phyloP scores from a whole-genome alignment of 1,284 basidiomycete species.

The Trichosporon sp. region DNA sequence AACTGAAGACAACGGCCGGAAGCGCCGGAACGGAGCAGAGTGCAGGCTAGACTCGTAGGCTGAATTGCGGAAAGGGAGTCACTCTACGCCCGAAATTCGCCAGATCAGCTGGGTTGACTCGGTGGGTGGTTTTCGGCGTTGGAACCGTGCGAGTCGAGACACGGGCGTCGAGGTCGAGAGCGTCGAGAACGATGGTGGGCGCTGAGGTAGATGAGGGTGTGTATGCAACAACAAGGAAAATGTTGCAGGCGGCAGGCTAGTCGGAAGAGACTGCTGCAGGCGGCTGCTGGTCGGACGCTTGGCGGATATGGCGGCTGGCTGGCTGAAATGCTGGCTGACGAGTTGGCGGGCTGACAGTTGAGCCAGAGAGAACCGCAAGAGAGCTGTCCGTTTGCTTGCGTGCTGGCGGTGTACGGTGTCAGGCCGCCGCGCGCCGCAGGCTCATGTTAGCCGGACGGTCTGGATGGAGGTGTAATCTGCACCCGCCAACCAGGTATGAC shows the following conservation, averaged over 20 bases:
- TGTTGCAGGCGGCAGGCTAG: neutral
- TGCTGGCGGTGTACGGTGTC: neutral
- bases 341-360: neutral
- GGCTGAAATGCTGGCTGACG: neutral
- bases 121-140: neutral
- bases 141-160: neutral
- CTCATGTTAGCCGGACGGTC: neutral
- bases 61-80: conserved; percentile 8
- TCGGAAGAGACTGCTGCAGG: neutral
- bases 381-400: neutral
- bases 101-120: neutral
- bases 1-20: neutral
- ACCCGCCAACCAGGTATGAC: conserved; percentile 14
- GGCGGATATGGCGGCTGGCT: neutral
- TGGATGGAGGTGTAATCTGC: conserved; percentile 4
- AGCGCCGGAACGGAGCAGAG: conserved; percentile 3
- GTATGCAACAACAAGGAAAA: neutral
- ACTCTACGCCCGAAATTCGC: conserved; percentile 5
- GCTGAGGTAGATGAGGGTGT: neutral
- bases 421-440: neutral
- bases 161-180: neutral
- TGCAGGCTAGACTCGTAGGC: neutral
- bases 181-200: neutral
- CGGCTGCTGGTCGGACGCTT: conserved; percentile 1
- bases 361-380: too few relatives aligned